A percentile compares a stretch with the other conserved stretches of the same genome.
These are phyloP conservation scores for Phytophthora citricola DNA, from an alignment of 352 stramenopile species.

Conservation along the genomic window DNA sequence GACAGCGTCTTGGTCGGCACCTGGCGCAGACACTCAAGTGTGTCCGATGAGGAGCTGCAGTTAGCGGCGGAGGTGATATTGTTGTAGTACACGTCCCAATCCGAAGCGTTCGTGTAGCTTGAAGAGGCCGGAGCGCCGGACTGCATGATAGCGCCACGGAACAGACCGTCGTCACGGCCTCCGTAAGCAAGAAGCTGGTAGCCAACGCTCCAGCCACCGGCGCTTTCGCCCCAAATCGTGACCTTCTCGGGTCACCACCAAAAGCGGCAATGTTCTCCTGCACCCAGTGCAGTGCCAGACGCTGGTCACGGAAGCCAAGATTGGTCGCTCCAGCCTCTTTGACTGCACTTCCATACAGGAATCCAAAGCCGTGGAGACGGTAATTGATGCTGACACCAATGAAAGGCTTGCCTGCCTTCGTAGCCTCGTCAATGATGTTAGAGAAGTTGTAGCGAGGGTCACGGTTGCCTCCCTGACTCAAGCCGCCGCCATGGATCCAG, in stretches of 20 bases:
- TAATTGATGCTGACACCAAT: constrained; percentile 56
- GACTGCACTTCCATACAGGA: constrained; percentile 36
- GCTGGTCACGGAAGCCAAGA: constrained; percentile 69
- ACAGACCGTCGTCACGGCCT: constrained; percentile 31
- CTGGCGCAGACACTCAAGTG: constrained; percentile 30
- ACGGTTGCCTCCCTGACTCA: constrained; percentile 33
- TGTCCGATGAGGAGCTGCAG: constrained; percentile 21
- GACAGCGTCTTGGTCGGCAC: constrained; percentile 28
- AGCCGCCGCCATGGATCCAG: constrained; percentile 38
- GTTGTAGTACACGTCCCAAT: constrained; percentile 35
- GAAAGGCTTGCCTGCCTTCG: constrained; percentile 28
- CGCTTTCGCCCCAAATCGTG: constrained; percentile 58
- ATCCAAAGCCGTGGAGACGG: constrained; percentile 39
- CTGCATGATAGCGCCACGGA: constrained; percentile 32
- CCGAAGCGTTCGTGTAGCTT: constrained; percentile 19
- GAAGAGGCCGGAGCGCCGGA: constrained; percentile 24
- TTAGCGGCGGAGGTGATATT: constrained; percentile 30
- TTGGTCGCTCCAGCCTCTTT: constrained; percentile 71
- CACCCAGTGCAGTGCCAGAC: constrained; percentile 87
- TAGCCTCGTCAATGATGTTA: constrained; percentile 35
- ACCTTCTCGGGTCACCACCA: constrained; percentile 83
- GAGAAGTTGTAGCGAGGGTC: constrained; percentile 44
- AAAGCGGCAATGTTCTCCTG: constrained; percentile 75
- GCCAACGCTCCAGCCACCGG: constrained; percentile 48
- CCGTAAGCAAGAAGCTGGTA: constrained; percentile 36